These are phyloP conservation scores for Ilex paraguariensis DNA, from an alignment of 305 asterid species.

Conservation along the genomic window DNA sequence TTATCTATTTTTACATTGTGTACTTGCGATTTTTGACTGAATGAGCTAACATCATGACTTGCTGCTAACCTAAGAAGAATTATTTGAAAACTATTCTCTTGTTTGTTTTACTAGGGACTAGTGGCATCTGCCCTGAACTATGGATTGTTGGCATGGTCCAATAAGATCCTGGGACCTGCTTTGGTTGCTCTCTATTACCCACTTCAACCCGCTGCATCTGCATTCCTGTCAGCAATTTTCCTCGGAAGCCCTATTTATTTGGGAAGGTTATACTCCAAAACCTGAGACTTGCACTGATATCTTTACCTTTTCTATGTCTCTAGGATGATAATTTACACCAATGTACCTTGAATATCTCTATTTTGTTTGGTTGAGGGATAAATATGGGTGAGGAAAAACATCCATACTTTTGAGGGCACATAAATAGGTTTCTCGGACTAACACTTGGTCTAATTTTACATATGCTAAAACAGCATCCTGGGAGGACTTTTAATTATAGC, in stretches of 20 bases:
- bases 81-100: not conserved
- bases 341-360: too few relatives aligned
- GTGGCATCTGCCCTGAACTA: conserved; percentile 89
- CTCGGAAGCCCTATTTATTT: conserved; percentile 87
- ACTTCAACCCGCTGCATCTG: conserved; percentile 88
- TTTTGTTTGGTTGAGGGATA: too few relatives aligned
- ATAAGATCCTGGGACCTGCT: conserved; percentile 85
- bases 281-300: too few relatives aligned
- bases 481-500: conserved; percentile 80
- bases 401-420: not conserved
- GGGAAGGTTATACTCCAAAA: conserved; percentile 57
- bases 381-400: not conserved
- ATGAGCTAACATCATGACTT: too few relatives aligned
- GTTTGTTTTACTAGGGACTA: conserved; percentile 52
- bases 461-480: conserved; percentile 50
- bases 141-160: conserved; percentile 88
- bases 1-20: too few relatives aligned
- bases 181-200: conserved; percentile 89
- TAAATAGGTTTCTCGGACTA: not conserved
- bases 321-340: too few relatives aligned
- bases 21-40: too few relatives aligned
- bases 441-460: not conserved
- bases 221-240: conserved; percentile 76
- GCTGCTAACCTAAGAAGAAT: too few relatives aligned
- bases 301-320: too few relatives aligned